Conservation (phyloP, 495 filamentous ascomycete species). For the Trichoderma asperelloides region DNA sequence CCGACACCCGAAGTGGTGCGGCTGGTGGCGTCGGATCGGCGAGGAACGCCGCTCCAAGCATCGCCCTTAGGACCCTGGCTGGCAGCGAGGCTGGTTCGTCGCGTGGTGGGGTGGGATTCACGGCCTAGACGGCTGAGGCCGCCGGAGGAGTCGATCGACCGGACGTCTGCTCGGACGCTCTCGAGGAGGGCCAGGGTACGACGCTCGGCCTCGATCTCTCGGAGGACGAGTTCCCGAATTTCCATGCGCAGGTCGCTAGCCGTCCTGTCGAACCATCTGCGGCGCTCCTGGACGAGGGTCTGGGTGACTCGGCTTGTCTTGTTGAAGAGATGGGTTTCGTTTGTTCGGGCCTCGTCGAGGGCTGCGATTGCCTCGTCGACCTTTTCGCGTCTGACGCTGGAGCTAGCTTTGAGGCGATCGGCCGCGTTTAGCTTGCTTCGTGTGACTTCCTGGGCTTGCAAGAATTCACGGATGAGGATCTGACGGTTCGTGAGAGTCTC, state of each 20-base stretch:
- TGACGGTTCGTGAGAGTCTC: constrained; percentile 98
- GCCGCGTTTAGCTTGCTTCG: constrained; percentile 72
- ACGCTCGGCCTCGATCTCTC: constrained; percentile 92
- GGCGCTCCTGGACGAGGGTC: constrained; percentile 81
- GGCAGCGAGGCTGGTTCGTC: constrained; percentile 67
- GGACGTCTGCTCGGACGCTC: constrained; percentile 82
- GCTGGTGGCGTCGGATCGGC: constrained; percentile 64
- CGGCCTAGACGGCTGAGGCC: constrained; percentile 82
- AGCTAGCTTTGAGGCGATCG: constrained; percentile 76
- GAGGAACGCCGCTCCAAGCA: constrained; percentile 90
- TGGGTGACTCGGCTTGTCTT: constrained; percentile 81
- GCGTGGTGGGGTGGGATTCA: constrained; percentile 68
- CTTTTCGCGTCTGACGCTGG: constrained; percentile 80
- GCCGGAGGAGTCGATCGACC: constrained; percentile 82
- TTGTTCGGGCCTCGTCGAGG: constrained; percentile 73
- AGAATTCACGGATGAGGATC: constrained; percentile 89
- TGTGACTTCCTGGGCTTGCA: constrained; percentile 76
- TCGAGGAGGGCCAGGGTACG: constrained; percentile 88
- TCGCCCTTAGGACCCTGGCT: constrained; percentile 94
- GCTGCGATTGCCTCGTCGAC: constrained; percentile 90
- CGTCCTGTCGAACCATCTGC: constrained; percentile 85
- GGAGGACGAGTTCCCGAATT: constrained; percentile 85
- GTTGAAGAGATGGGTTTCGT: constrained; percentile 68
- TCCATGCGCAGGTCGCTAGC: constrained; percentile 66
- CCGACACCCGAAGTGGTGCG: constrained; percentile 61